Base-by-base conservation (phyloP, 1,284 basidiomycete species). In the Rhodotorula sp. region DNA sequence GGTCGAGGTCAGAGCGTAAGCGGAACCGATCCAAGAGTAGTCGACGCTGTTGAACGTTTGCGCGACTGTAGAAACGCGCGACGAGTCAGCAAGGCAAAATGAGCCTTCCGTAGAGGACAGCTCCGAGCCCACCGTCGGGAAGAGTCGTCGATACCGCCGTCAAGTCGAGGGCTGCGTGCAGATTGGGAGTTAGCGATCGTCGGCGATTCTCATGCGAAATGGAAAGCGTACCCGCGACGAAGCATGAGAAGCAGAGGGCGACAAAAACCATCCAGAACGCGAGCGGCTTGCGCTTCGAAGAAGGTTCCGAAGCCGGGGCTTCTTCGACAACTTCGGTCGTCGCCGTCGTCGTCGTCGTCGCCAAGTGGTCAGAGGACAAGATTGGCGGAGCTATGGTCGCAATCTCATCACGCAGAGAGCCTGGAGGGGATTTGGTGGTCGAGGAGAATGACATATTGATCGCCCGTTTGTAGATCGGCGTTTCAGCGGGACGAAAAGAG, bases 1-100 rank as follows among this genome's bases (percentile, higher is more conserved):
- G 16, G 78, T 79, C 26, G 73, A 72, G 7, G 74, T 66, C 3
- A 79, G 68, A 8, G 78, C 73, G 66, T 78, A 79, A 7, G 76
- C 68, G 14, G 70, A 66, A 10, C 73, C 78, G 57, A 79, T 63
- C 78, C 78, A 79, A 10, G 68, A 60, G 67, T 73, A 77, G 8
- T 75, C 61, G n/a, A 54, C 26, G 1, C 63, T 66, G 16, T 76
- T 28, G 31, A 79, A 69, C 18, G 75, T 76, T 5, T 56, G 54
- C 10, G 76, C 76, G 12, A 79, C 75, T 62, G 60, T 49, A 26
- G 19, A 59, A 47, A 1, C 3, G 31, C 50, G 7, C 31, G 12
- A 7, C 31, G 14, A n/a, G 43, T 23, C 16, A 50, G 58, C 19
- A 18, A 21, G 50, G 50, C 21, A 52, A 16, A 2, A n/a, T 38